phyloP scores from a whole-genome alignment of 2,329 filamentous ascomycete species.

The Neoscytalidium dimidiatum region DNA sequence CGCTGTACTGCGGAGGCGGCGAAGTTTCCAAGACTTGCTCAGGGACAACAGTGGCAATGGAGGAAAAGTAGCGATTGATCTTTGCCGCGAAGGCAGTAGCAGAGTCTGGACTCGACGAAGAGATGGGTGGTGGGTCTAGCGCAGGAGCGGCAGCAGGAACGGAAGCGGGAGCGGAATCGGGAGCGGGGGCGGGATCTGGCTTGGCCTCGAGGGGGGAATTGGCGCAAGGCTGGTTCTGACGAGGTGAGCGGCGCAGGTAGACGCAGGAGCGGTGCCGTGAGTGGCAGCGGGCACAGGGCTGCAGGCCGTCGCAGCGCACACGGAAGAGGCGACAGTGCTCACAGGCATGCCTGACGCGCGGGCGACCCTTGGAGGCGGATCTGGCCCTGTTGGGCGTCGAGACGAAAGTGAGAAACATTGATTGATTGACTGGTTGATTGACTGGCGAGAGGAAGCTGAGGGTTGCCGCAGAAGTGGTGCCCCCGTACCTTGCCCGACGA shows the following conservation, averaged over 20 bases:
- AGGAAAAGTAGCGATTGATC: neutral
- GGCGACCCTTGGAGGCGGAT: neutral
- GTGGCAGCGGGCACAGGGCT: neutral
- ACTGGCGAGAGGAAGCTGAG: neutral
- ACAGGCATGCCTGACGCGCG: neutral
- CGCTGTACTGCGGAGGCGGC: neutral
- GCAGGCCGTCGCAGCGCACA: neutral
- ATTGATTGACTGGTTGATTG: neutral
- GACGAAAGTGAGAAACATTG: neutral
- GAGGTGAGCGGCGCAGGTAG: neutral
- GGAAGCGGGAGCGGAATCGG: neutral
- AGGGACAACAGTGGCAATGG: neutral
- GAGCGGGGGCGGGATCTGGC: neutral
- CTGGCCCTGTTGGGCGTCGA: neutral
- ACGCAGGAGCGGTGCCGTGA: neutral
- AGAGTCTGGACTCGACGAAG: neutral
- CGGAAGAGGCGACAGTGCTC: neutral
- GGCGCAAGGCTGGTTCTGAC: neutral
- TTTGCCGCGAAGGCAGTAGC: neutral
- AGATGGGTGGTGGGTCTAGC: neutral
- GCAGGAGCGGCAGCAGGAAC: neutral
- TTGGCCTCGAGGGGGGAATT: neutral
- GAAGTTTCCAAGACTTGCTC: neutral
- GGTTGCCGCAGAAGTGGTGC: neutral
- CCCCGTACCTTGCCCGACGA: neutral